Conservation (phyloP, 2,329 filamentous ascomycete genomes). For the Monosporascus sp. region DNA sequence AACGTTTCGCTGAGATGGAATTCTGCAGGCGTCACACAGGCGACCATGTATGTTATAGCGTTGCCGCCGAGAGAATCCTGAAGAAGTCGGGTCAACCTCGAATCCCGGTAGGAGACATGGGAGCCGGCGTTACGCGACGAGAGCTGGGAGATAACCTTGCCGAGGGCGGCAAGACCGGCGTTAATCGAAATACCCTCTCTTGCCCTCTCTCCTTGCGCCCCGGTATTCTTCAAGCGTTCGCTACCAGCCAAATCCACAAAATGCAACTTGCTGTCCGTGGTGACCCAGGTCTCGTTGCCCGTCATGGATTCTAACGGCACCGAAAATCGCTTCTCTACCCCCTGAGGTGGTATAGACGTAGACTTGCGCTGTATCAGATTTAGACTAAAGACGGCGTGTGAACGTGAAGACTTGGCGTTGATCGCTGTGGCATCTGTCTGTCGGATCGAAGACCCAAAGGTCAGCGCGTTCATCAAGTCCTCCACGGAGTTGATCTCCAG, state of each 20-base stretch:
- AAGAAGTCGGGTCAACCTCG: slow-evolving; percentile 87
- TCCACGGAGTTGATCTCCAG: slow-evolving; percentile 87
- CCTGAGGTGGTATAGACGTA: slow-evolving; percentile 45
- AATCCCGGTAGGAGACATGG: slow-evolving; percentile 96
- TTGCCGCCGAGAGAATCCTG: slow-evolving; percentile 97
- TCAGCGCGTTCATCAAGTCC: slow-evolving; percentile 81
- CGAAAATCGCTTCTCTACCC: slow-evolving; percentile 77
- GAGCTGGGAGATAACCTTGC: slow-evolving; percentile 97
- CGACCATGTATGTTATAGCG: slow-evolving; percentile 99
- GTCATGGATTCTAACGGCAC: slow-evolving; percentile 77
- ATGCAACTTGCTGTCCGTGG: slow-evolving; percentile 95
- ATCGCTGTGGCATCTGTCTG: slow-evolving; percentile 97
- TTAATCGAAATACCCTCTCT: slow-evolving; percentile 98
- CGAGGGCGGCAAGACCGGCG: slow-evolving; percentile 85
- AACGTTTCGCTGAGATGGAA: slow-evolving; percentile 97
- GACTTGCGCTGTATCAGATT: slow-evolving; percentile 84
- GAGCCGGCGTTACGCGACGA: slow-evolving; percentile 82
- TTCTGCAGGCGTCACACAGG: slow-evolving; percentile 92
- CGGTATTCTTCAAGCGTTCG: slow-evolving; percentile 94
- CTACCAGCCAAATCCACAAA: slow-evolving; percentile 98
- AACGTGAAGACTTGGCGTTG: slow-evolving; percentile 95
- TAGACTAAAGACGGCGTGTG: slow-evolving; percentile 93
- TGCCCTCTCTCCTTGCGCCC: slow-evolving; percentile 87
- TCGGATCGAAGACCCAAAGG: slow-evolving; percentile 87
- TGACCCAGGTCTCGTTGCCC: slow-evolving; percentile 64